Percentiles rank a stretch among this genome's conserved stretches.
Conservation (phyloP, 148 eudicot species). For the Beta vulgaris region DNA sequence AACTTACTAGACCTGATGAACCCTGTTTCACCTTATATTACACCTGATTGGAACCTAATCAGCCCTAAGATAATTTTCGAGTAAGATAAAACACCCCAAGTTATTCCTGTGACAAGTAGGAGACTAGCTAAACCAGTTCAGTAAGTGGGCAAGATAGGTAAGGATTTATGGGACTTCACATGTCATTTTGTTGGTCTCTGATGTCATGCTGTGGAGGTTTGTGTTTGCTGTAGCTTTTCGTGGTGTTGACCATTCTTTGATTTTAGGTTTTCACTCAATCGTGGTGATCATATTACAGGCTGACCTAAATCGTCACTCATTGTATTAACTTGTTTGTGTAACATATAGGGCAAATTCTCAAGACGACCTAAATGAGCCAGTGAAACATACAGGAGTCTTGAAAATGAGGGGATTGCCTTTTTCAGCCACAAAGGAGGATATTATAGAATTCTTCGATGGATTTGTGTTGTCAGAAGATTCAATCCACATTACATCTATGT, state of each 20-base stretch:
- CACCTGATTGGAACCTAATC: no score
- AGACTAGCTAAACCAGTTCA: background rate
- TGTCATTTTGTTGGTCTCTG: background rate
- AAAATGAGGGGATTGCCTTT: slow-evolving; percentile 94
- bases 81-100: no score
- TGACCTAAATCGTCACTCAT: background rate
- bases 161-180: background rate
- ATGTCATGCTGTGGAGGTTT: background rate
- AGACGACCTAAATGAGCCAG: slow-evolving; percentile 46
- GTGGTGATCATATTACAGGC: background rate
- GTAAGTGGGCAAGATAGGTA: no score
- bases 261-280: background rate
- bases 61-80: no score
- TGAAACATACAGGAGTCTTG: slow-evolving; percentile 52
- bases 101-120: background rate
- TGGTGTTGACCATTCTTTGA: background rate
- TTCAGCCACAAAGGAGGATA: slow-evolving; percentile 90
- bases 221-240: background rate
- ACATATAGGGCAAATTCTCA: slow-evolving; percentile 44
- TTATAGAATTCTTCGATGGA: slow-evolving; percentile 72
- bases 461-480: slow-evolving; percentile 69
- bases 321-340: background rate
- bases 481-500: slow-evolving; percentile 53
- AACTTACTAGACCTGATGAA: no score
- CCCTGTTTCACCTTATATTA: no score